Conservation (phyloP, 176 grass and related monocot species). For the Zizania latifolia region DNA sequence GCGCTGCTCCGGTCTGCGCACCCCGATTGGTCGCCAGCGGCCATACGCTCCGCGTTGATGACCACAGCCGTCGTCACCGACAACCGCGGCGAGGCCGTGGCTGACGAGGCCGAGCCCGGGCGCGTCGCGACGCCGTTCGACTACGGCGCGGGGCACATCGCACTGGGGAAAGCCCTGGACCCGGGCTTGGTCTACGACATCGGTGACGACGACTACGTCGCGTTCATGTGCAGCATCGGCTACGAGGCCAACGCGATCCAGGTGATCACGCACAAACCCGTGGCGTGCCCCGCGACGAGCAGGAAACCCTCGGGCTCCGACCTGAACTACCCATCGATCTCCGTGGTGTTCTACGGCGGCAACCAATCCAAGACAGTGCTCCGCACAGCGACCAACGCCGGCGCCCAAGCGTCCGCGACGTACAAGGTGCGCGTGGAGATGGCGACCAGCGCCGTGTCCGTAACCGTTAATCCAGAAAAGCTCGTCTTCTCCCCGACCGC, state of each 20-base stretch:
- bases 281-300: constrained; percentile 35
- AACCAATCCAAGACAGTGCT: constrained; percentile 58
- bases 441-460: constrained; percentile 27
- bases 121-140: constrained; percentile 68
- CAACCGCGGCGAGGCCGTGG: constrained; percentile 50
- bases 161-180: constrained; percentile 59
- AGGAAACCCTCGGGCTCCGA: constrained; percentile 46
- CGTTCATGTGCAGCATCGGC: constrained; percentile 86
- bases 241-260: constrained; percentile 73
- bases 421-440: constrained; percentile 71
- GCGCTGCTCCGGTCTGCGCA: constrained; percentile 87
- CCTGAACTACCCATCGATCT: constrained; percentile 96
- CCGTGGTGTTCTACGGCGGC: constrained; percentile 53
- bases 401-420: constrained; percentile 33
- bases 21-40: constrained; percentile 70
- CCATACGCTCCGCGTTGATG: constrained; percentile 88
- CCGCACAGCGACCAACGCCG: constrained; percentile 67
- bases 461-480: constrained; percentile 54
- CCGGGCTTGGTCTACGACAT: constrained; percentile 85
- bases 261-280: constrained; percentile 80
- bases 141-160: constrained; percentile 69
- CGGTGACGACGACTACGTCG: constrained; percentile 62
- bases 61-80: constrained; percentile 55
- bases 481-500: constrained; percentile 49
- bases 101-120: constrained; percentile 55